Base-by-base conservation (phyloP, 371 early-diverging fungal genomes). In the Lichtheimia corymbifera region DNA sequence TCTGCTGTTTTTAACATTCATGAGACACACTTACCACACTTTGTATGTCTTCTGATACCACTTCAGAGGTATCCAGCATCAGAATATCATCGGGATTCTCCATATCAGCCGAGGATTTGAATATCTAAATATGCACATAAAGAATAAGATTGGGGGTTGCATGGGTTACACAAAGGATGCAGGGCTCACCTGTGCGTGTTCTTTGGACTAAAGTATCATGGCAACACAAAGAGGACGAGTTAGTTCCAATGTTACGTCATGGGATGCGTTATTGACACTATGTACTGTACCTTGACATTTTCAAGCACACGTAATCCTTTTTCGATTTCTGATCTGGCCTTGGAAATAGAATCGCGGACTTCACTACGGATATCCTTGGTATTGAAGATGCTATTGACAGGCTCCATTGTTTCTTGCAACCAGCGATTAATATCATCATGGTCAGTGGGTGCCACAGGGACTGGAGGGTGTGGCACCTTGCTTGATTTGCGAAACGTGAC, bases 241-340 rank as follows among this genome's bases (percentile, higher is more conserved):
- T 28, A 22, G 22, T 22, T 22, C 22, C 2, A 6, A 35, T 35
- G 35, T 35, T 35, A 35, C 35, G 35, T 35, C 35, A 35, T 35
- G 35, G 35, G 11, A 9, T 9, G 9, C 5, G 11, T 6, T 5
- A 35, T 35, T 35, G 6, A 35, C 11, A 9, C 14, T 47, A 47
- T 22, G 1, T 22, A 22, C 22, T 22, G 22, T 22, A 22, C 47
- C 58, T 73, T 70, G 17, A 77, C 64, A 7, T 74, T 73, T 55
- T 80, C 83, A 44, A 85, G 64, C n/a, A 83, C 67, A 40, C 73
- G 59, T 45, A 75, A 47, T 2, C 73, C 83, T 18, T 80, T 77
- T 44, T 79, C 81, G 11, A 85, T 84, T 56, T 85, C 83, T 41
- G 74, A 76, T 52, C 79, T 79, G 24, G 83, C 84, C 58, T 82